These are phyloP conservation scores for Rhizopogon vulgaris DNA, from an alignment of 768 basidiomycete species.

Conservation along the genomic window DNA sequence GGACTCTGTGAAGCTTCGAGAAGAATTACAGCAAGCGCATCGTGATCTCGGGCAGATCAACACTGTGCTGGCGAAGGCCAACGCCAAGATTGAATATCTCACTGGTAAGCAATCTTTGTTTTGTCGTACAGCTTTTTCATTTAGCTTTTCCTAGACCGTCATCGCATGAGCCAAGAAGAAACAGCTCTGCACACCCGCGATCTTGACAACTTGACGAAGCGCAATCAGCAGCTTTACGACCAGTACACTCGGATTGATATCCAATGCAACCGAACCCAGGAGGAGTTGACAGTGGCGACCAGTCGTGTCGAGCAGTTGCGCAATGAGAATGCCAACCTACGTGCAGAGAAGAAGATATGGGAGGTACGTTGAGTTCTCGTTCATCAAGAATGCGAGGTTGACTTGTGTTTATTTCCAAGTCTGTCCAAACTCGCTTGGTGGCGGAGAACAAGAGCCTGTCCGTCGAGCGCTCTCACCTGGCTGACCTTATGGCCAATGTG, in stretches of 20 bases:
- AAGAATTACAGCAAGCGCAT: constrained; percentile 60
- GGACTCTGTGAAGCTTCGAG: constrained; percentile 67
- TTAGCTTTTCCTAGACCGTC: constrained; percentile 44
- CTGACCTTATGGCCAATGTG: constrained; percentile 84
- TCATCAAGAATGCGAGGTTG: background rate
- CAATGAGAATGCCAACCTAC: constrained; percentile 81
- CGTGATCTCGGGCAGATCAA: constrained; percentile 60
- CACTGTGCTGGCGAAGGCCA: constrained; percentile 73
- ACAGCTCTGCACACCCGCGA: constrained; percentile 56
- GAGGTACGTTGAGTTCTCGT: constrained; percentile 47
- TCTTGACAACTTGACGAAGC: constrained; percentile 57
- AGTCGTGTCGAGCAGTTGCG: constrained; percentile 68
- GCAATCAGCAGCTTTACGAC: constrained; percentile 68
- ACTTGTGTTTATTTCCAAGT: constrained; percentile 35
- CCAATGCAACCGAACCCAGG: constrained; percentile 60
- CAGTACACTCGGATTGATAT: constrained; percentile 73
- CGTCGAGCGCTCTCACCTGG: constrained; percentile 77
- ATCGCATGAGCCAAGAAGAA: constrained; percentile 67
- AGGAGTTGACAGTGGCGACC: constrained; percentile 56
- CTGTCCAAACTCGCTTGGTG: constrained; percentile 70
- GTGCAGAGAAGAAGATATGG: constrained; percentile 92
- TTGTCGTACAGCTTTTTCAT: background rate
- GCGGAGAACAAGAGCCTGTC: constrained; percentile 81
- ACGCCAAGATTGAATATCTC: constrained; percentile 75
- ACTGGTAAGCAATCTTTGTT: constrained; percentile 44